Conservation (phyloP, 768 basidiomycete species). For the Serendipita sp. region DNA sequence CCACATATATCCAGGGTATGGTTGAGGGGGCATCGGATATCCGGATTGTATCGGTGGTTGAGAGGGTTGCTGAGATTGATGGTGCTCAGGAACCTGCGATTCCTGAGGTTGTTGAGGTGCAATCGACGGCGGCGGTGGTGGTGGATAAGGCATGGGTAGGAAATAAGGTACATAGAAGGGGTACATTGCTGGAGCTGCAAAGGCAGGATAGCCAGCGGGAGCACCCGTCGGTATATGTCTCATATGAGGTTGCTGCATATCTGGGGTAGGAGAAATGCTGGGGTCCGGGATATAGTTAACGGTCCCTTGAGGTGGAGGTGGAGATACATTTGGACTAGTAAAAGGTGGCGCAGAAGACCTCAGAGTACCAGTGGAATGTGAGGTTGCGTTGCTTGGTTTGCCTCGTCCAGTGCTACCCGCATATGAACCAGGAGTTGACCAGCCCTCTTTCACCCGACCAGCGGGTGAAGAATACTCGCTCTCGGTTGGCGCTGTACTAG, state of each 20-base stretch:
- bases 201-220: background rate
- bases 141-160: background rate
- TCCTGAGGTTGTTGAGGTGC: background rate
- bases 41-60: background rate
- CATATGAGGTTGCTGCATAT: background rate
- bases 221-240: background rate
- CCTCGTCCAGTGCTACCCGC: background rate
- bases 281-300: background rate
- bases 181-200: background rate
- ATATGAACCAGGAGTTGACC: background rate
- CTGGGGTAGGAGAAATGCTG: background rate
- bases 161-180: background rate
- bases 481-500: slow-evolving; percentile 59
- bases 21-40: background rate
- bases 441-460: background rate
- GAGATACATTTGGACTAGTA: background rate
- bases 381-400: background rate
- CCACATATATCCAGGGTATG: background rate
- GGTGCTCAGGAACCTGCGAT: background rate
- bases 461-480: slow-evolving; percentile 58
- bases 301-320: background rate
- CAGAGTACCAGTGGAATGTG: background rate
- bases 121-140: background rate
- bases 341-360: background rate
- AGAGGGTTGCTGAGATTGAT: background rate